Evolutionary conservation across 441 rosid species (phyloP), one percentile per base, ranked within the genome.

Genomic region (Gossypium trilobum): DNA sequence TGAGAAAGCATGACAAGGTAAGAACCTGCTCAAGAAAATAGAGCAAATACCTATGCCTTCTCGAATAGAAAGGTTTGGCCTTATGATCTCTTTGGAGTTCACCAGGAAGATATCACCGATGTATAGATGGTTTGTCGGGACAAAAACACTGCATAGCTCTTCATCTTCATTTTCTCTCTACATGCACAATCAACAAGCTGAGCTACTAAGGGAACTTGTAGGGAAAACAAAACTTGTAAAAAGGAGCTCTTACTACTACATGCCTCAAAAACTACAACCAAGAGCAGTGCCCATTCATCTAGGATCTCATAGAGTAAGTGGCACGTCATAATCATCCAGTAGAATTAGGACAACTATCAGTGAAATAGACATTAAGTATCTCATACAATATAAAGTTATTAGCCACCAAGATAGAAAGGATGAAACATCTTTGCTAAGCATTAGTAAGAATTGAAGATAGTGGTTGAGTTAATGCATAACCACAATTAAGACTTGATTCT

Each of bases 41-140:
- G 39, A 70, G 54, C 66, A 29, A 76, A 20, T 77, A 88, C 98
- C 97, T 71, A 93, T 91, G 76, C 98, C 97, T 85, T 89, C 95
- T 64, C 97, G 82, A 58, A 93, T 89, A 1, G 97, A 93, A 64
- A 91, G 87, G 77, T 91, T 93, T 14, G 97, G 97, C 59, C 97
- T 88, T 73, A 91, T 87, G 59, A 93, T 85, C 36, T 93, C 97
- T 55, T 89, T 88, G 54, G 95, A 83, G 81, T 85, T 91, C 64
- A 93, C 97, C 54, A 93, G 88, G 74, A 93, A 86, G 59, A 91
- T 82, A 80, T 93, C 97, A 46, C 97, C 98, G 5, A 91, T 87
- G 77, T 93, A 93, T 44, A 93, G 89, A 83, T 93, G 97, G 79
- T 93, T 91, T 60, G 97, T 93, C 27, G 98, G 98, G 75, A 93